A percentile compares a stretch with the other conserved stretches of the same genome.
Evolutionary conservation across 2,329 filamentous ascomycete species (phyloP).

Genomic region (Pseudovirgaria hyperparasitica): DNA sequence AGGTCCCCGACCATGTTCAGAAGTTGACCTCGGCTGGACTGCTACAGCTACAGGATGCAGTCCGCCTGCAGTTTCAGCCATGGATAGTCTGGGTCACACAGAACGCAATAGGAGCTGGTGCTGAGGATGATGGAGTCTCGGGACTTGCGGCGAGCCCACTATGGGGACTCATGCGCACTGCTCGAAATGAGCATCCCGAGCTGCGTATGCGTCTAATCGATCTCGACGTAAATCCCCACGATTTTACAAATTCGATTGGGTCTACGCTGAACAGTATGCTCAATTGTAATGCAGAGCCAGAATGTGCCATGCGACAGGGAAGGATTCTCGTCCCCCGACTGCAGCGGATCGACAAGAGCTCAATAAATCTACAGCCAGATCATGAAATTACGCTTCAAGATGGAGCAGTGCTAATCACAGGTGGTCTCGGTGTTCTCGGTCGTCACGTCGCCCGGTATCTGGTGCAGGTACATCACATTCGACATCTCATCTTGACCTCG

Average conservation of each 20-base stretch:
- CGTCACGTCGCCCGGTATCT: slow-evolving; percentile 13
- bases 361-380: no score
- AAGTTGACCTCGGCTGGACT: slow-evolving; percentile 8
- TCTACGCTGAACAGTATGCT: no score
- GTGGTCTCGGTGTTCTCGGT: slow-evolving; percentile 14
- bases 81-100: slow-evolving; percentile 14
- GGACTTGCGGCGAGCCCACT: no score
- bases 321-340: no score
- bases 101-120: slow-evolving; percentile 10
- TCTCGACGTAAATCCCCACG: slow-evolving; percentile 8
- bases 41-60: slow-evolving; percentile 12
- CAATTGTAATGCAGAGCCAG: no score
- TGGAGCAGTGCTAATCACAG: slow-evolving; percentile 15
- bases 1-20: slow-evolving; percentile 9
- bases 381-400: no score
- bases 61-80: slow-evolving; percentile 7
- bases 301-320: no score
- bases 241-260: no score
- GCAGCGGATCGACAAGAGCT: no score
- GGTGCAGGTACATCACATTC: slow-evolving; percentile 10
- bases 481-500: slow-evolving; percentile 15
- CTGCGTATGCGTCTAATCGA: slow-evolving; percentile 12
- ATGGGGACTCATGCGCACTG: slow-evolving; percentile 15
- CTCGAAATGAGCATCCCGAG: slow-evolving; percentile 15
- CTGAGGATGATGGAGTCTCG: slow-evolving; percentile 8